phyloP scores from a whole-genome alignment of 1,284 basidiomycete genomes.

The Inonotus hispidus region DNA sequence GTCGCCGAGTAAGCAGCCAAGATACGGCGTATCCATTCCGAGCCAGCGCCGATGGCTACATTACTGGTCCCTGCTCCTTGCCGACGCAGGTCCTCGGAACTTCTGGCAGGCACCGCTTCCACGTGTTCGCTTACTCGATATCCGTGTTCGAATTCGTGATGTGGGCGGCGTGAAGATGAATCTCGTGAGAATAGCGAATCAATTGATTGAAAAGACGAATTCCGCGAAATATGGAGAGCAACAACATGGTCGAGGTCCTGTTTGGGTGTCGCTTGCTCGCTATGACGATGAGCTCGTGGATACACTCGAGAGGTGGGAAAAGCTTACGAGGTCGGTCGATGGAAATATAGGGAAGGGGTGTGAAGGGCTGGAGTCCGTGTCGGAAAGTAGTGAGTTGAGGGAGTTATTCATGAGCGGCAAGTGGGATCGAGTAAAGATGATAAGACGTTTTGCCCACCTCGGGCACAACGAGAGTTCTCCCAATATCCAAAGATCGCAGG shows the following conservation, averaged over 20 bases:
- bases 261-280: slow-evolving; percentile 74
- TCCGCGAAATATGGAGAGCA: slow-evolving; percentile 28
- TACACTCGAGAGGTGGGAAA: slow-evolving; percentile 56
- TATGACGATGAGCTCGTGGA: slow-evolving; percentile 68
- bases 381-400: slow-evolving; percentile 31
- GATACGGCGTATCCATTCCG: slow-evolving; percentile 70
- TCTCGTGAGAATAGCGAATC: slow-evolving; percentile 51
- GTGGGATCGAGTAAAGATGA: slow-evolving; percentile 77
- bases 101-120: slow-evolving; percentile 37
- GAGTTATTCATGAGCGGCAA: slow-evolving; percentile 45
- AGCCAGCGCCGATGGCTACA: slow-evolving; percentile 68
- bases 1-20: slow-evolving; percentile 37
- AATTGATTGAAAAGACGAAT: slow-evolving; percentile 41
- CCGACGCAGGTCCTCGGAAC: slow-evolving; percentile 44
- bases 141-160: slow-evolving; percentile 55
- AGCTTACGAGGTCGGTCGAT: slow-evolving; percentile 39
- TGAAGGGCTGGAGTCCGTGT: slow-evolving; percentile 33
- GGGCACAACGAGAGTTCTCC: slow-evolving; percentile 33
- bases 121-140: slow-evolving; percentile 44
- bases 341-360: slow-evolving; percentile 36
- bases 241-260: slow-evolving; percentile 32
- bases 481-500: slow-evolving; percentile 30
- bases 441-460: slow-evolving; percentile 64
- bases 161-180: slow-evolving; percentile 43
- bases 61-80: slow-evolving; percentile 68